Conservation (phyloP, 805 yeast genomes). For the Saccharomycopsis javanensis region DNA sequence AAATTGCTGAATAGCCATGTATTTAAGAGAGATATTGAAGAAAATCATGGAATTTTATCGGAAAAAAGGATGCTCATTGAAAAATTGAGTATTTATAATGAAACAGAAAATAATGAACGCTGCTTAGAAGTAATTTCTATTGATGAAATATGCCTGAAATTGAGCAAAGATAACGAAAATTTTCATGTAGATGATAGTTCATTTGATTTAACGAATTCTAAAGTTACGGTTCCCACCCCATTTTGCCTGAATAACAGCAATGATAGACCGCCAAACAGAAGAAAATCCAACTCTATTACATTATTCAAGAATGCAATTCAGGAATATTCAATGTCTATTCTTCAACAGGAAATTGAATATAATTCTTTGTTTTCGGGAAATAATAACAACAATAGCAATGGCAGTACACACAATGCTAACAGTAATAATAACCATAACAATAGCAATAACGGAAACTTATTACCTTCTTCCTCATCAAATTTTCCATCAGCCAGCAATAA, state of each 20-base stretch:
- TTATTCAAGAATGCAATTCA: conserved; percentile 13
- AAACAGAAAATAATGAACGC: conserved; percentile 2
- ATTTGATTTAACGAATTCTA: neutral
- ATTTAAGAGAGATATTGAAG: neutral
- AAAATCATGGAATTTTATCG: neutral
- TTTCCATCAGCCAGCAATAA: neutral
- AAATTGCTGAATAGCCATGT: neutral
- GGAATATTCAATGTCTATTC: conserved; percentile 7
- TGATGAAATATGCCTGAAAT: conserved; percentile 7
- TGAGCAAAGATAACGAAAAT: neutral
- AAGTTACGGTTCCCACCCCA: neutral
- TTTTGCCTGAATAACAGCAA: neutral
- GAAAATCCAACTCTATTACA: conserved; percentile 12
- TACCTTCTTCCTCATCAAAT: neutral
- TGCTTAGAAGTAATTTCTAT: conserved; percentile 6
- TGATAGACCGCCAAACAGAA: neutral
- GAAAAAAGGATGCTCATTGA: conserved; percentile 7
- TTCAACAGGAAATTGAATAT: neutral
- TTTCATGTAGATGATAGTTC: neutral
- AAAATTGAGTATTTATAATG: conserved; percentile 6
- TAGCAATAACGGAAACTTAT: neutral
- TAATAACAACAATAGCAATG: neutral
- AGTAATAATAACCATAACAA: neutral
- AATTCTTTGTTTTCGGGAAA: neutral
- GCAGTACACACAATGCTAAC: neutral